Base-by-base conservation (phyloP, 1,139 yeast species). In the Oligophagozyma castellii region DNA sequence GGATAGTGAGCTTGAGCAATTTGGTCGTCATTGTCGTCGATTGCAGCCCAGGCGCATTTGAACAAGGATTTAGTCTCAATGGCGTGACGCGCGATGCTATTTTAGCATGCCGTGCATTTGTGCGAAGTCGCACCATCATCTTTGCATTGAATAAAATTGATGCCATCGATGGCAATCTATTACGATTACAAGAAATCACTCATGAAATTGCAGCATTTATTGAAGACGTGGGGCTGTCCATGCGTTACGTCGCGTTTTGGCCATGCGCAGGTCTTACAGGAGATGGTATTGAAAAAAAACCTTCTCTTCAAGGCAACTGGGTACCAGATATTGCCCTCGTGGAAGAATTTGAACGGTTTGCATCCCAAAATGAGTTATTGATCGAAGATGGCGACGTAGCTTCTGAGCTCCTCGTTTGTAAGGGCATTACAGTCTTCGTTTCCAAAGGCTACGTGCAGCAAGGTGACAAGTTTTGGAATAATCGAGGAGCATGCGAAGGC, bases 61-160 rank as follows among this genome's bases (percentile, higher is more conserved):
- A 81, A 53, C 61, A 76, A 4, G 86, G 93, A 24, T 24, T 24
- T 13, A 18, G 8, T 18, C n/a, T n/a, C n/a, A n/a, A n/a, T n/a
- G n/a, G n/a, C n/a, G 8, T 7, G 10, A 18, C 20, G 10, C 7
- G 20, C 7, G 20, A 18, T 10, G 7, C 10, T 7, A 18, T 18
- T 7, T 10, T 18, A 18, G n/a, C n/a, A n/a, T n/a, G n/a, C n/a
- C n/a, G n/a, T n/a, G n/a, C n/a, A n/a, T n/a, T n/a, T n/a, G n/a
- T n/a, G n/a, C n/a, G n/a, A n/a, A n/a, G n/a, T n/a, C n/a, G n/a
- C n/a, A n/a, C n/a, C n/a, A n/a, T n/a, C n/a, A n/a, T n/a, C n/a
- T n/a, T n/a, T n/a, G n/a, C n/a, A n/a, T n/a, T n/a, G n/a, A 81
- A 83, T 53, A 81, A 83, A 49, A 61, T 83, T 62, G 94, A 81